Conservation (phyloP, 345 rosid genomes). For the Euclidium syriacum region DNA sequence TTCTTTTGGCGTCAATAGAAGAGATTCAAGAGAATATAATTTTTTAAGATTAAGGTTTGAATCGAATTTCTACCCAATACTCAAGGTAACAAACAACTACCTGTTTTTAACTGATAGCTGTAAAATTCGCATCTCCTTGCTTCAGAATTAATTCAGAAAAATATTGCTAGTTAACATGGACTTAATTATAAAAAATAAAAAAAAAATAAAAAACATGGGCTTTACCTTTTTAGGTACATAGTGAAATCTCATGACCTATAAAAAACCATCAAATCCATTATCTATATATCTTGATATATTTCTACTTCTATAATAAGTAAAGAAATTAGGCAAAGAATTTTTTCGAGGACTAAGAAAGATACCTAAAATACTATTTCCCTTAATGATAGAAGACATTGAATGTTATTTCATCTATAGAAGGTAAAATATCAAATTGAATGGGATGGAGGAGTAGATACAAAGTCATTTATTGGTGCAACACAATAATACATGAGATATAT, state of each 20-base stretch:
- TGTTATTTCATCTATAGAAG: neutral
- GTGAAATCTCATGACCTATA: slow-evolving; percentile 1
- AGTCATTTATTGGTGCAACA: neutral
- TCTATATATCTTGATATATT: neutral
- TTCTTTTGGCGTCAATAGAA: too few relatives aligned
- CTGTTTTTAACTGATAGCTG: neutral
- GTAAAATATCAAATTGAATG: neutral
- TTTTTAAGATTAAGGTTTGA: too few relatives aligned
- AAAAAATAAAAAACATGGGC: too few relatives aligned
- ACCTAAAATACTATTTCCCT: neutral
- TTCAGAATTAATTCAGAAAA: neutral
- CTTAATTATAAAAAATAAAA: too few relatives aligned
- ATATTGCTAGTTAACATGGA: neutral
- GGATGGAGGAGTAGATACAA: slow-evolving; percentile 8
- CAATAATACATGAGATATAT: neutral
- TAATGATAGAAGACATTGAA: neutral
- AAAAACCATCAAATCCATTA: neutral
- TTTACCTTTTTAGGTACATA: neutral
- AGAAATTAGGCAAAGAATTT: neutral
- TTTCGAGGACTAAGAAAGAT: neutral
- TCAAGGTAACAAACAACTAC: slow-evolving; percentile 6
- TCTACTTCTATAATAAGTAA: neutral
- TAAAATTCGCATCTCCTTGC: neutral
- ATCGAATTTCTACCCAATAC: neutral
- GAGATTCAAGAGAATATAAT: too few relatives aligned